Percentiles rank a stretch among this genome's conserved stretches.
Evolutionary conservation across 1,284 basidiomycete genomes (phyloP).

Genomic region (Vanrija sp.): DNA sequence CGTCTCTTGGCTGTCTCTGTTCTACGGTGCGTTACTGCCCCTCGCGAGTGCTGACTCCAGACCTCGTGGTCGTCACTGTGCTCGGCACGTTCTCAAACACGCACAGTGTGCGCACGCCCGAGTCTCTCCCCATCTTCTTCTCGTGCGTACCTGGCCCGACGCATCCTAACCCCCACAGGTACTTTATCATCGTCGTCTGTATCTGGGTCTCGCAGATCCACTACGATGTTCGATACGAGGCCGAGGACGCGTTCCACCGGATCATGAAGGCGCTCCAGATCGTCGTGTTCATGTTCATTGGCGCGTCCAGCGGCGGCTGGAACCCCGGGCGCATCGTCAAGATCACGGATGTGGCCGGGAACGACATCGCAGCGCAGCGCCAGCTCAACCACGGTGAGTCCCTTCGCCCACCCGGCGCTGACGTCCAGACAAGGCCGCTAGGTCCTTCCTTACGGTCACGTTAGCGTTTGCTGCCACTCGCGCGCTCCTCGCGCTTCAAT

Average conservation of each 20-base stretch:
- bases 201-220: constrained; percentile 33
- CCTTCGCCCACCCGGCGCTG: not conserved
- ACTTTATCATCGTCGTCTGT: constrained; percentile 28
- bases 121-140: constrained; percentile 24
- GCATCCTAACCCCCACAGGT: constrained; percentile 1
- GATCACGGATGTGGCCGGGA: not conserved
- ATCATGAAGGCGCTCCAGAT: constrained; percentile 28
- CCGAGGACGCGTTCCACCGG: constrained; percentile 31
- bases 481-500: constrained; percentile 22
- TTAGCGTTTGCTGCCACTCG: constrained; percentile 21
- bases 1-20: constrained; percentile 25
- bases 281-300: constrained; percentile 30
- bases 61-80: constrained; percentile 34
- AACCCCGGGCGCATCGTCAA: not conserved
- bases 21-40: constrained; percentile 21
- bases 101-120: constrained; percentile 22
- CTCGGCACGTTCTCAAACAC: constrained; percentile 27
- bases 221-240: constrained; percentile 33
- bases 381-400: not conserved
- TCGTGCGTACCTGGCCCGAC: constrained; percentile 10
- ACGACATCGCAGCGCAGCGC: not conserved
- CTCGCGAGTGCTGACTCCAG: constrained; percentile 5
- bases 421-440: not conserved
- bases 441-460: constrained; percentile 24
- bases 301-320: constrained; percentile 33